Base-by-base conservation (phyloP, 2,329 filamentous ascomycete species). In the Exserohilum rostratum region DNA sequence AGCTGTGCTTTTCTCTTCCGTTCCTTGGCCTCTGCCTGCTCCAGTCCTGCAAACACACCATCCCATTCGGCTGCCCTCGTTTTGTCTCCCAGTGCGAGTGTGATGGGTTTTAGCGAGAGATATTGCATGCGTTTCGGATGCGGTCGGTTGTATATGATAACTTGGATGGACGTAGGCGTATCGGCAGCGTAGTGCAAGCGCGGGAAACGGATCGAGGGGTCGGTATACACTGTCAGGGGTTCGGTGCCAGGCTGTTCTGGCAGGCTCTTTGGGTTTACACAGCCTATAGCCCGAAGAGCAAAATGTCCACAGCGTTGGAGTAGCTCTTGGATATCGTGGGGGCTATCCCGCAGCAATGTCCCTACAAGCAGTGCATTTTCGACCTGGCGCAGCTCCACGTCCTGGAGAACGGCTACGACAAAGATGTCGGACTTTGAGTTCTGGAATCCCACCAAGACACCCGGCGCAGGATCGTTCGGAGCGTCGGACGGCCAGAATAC, bases 401-500 rank as follows among this genome's bases (percentile, higher is more conserved):
- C 90, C 71, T 96, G 90, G 58, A 99, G 79, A 42, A 98, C 85
- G 22, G 91, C 88, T 45, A 98, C 87, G 33, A 98, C 93, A 68
- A 98, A 90, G 42, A 98, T 82, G 76, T 99, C 95, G 47, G 92
- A 81, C 43, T 89, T 88, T 33, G 93, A 97, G 76, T 99, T 99
- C 69, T 90, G 87, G 91, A 93, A 99, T 70, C 95, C 95, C 42
- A 99, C 90, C 61, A 99, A 87, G 57, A 97, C 90, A 39, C 93
- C 95, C 37, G 91, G 86, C 75, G 82, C 84, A 50, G 85, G 83
- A 70, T 91, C 87, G 78, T 83, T 84, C 49, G 86, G 85, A 71
- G 93, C 86, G 79, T 96, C 93, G 70, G 90, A 90, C 69, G 95
- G 96, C 95, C 95, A 99, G 81, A 99, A 98, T 80, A 99, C 88